Evolutionary conservation across 495 filamentous ascomycete species (phyloP).

Genomic region (Coniosporium apollinis): DNA sequence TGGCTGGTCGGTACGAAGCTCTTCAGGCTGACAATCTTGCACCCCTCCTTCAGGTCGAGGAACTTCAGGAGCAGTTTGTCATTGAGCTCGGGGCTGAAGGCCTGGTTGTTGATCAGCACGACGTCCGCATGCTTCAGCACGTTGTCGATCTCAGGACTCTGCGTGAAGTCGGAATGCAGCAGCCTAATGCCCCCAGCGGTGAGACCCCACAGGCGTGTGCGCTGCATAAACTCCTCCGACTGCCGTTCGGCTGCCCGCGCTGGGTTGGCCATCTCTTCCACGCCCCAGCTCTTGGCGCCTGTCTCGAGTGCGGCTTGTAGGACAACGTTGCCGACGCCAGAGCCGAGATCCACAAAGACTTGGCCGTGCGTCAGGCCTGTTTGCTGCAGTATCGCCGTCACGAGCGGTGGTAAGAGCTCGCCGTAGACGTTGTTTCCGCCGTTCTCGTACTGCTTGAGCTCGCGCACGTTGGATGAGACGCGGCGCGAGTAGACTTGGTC

Average conservation of each 20-base stretch:
- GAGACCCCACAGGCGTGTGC: constrained; percentile 83
- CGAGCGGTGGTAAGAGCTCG: constrained; percentile 72
- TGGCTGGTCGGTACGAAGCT: constrained; percentile 60
- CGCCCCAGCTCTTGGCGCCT: constrained; percentile 89
- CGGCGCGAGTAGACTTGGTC: constrained; percentile 81
- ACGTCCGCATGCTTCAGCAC: constrained; percentile 75
- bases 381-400: constrained; percentile 62
- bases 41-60: constrained; percentile 82
- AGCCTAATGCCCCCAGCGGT: constrained; percentile 61
- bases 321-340: constrained; percentile 88
- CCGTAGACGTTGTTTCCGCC: constrained; percentile 88
- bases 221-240: constrained; percentile 51
- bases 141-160: constrained; percentile 48
- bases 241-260: constrained; percentile 17
- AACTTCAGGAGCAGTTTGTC: constrained; percentile 77
- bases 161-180: constrained; percentile 70
- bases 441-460: constrained; percentile 65
- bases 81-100: constrained; percentile 75
- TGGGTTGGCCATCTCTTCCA: constrained; percentile 60
- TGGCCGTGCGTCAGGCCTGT: constrained; percentile 60
- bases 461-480: constrained; percentile 72
- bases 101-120: constrained; percentile 92
- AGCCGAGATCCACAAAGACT: constrained; percentile 86
- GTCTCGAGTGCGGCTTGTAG: constrained; percentile 87
- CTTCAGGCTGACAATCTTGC: constrained; percentile 70